A percentile compares a stretch with the other conserved stretches of the same genome.
Evolutionary conservation across 2,329 filamentous ascomycete species (phyloP).

Genomic region (Massarina eburnea): DNA sequence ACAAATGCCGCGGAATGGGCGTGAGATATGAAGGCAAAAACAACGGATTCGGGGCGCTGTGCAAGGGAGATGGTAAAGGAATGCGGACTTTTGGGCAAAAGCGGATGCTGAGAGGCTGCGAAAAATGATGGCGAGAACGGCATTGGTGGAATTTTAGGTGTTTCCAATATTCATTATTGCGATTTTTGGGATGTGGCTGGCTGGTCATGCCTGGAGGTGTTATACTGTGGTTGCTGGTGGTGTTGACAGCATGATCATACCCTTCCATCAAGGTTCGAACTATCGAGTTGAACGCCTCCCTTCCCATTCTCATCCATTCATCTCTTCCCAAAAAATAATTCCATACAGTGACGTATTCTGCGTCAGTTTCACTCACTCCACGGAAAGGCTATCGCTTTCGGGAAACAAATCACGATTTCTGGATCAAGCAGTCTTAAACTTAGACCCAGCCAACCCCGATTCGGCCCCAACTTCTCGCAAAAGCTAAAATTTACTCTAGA

Average conservation of each 20-base stretch:
- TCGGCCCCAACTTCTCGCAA: neutral
- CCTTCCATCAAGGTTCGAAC: neutral
- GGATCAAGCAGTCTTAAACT: constrained; percentile 1
- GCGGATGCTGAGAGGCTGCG: neutral
- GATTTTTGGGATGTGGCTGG: neutral
- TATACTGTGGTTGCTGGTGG: neutral
- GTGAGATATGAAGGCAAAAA: constrained; percentile 33
- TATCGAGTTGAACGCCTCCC: neutral
- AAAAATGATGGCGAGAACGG: neutral
- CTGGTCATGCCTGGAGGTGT: neutral
- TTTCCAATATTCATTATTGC: neutral
- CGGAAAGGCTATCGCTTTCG: constrained; percentile 1
- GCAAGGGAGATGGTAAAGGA: constrained; percentile 29
- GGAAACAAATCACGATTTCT: neutral
- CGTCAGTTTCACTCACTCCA: neutral
- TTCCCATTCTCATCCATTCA: neutral
- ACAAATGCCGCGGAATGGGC: constrained; percentile 40
- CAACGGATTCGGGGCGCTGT: constrained; percentile 13
- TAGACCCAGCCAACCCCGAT: neutral
- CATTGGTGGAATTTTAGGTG: neutral
- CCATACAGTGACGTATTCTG: neutral
- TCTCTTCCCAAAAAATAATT: neutral
- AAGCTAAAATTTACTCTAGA: neutral
- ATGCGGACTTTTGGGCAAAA: constrained; percentile 14
- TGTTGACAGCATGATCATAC: neutral